phyloP scores from a whole-genome alignment of 306 rosid genomes.

The Amphicarpaea edgeworthii region DNA sequence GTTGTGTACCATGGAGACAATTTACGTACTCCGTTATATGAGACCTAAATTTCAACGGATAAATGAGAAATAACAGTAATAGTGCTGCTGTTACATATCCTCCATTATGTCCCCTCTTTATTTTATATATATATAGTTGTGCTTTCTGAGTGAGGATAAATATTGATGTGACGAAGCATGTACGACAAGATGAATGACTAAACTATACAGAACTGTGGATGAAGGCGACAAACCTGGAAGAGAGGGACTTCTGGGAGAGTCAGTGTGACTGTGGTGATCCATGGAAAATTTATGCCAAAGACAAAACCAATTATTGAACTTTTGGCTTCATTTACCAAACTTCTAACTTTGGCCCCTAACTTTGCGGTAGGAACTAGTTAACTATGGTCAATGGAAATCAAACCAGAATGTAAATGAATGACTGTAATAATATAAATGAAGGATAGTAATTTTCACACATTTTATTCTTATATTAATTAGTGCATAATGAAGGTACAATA shows the following conservation, averaged over 20 bases:
- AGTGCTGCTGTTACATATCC: constrained; percentile 2
- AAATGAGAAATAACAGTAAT: background rate
- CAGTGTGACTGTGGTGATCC: constrained; percentile 25
- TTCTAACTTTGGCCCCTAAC: constrained; percentile 49
- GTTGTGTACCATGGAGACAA: constrained; percentile 10
- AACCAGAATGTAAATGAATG: too few relatives aligned
- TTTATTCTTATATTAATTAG: too few relatives aligned
- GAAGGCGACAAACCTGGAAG: constrained; percentile 46
- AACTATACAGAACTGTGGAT: constrained; percentile 40
- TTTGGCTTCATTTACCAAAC: constrained; percentile 56
- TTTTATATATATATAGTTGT: background rate
- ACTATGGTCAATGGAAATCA: background rate
- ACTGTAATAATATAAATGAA: too few relatives aligned
- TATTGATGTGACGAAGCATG: constrained; percentile 52
- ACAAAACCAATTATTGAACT: constrained; percentile 48
- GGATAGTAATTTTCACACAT: too few relatives aligned
- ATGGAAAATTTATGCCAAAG: constrained; percentile 38
- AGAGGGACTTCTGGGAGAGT: constrained; percentile 24
- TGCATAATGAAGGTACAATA: too few relatives aligned
- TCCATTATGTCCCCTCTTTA: background rate
- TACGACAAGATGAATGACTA: constrained; percentile 47
- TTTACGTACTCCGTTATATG: background rate
- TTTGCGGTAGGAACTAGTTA: constrained; percentile 41
- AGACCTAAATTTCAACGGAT: background rate
- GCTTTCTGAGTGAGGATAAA: background rate